phyloP scores from a whole-genome alignment of 805 yeast species.

The Ogataea glucozyma region DNA sequence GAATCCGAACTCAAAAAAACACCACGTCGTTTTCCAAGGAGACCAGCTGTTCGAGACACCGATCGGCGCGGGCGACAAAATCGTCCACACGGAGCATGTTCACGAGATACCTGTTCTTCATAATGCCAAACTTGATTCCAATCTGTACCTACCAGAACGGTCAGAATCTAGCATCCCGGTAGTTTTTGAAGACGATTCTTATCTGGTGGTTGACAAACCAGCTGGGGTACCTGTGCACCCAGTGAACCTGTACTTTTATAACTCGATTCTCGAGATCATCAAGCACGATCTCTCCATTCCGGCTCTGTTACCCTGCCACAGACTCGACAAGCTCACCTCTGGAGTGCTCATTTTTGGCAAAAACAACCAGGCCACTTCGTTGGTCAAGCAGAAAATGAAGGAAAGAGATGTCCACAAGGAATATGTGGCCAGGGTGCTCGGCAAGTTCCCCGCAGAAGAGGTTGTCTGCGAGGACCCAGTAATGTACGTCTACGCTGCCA shows the following conservation, averaged over 20 bases:
- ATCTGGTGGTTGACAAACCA: constrained; percentile 50
- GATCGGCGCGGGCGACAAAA: constrained; percentile 16
- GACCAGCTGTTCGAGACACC: constrained; percentile 24
- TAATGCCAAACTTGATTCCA: constrained; percentile 1
- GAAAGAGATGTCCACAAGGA: constrained; percentile 33
- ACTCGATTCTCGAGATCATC: constrained; percentile 46
- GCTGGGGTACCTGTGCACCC: constrained; percentile 56
- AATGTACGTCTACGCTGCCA: constrained; percentile 21
- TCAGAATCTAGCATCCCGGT: constrained; percentile 16
- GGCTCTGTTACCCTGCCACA: constrained; percentile 40
- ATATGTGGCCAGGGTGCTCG: constrained; percentile 43
- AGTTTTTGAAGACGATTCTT: constrained; percentile 35
- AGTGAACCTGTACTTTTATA: constrained; percentile 43
- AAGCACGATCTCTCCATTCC: constrained; percentile 35
- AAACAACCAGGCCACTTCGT: constrained; percentile 30
- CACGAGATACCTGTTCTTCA: constrained; percentile 20
- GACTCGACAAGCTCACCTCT: constrained; percentile 53
- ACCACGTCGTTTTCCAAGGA: constrained; percentile 31
- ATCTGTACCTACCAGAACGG: neutral
- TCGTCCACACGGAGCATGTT: constrained; percentile 16
- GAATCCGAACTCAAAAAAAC: constrained; percentile 28
- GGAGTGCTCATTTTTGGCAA: constrained; percentile 49
- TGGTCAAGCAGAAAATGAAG: constrained; percentile 31
- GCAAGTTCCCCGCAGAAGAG: constrained; percentile 39
- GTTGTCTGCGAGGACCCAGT: constrained; percentile 38